phyloP scores from a whole-genome alignment of 2,329 filamentous ascomycete species.

The Ophiostoma ips region DNA sequence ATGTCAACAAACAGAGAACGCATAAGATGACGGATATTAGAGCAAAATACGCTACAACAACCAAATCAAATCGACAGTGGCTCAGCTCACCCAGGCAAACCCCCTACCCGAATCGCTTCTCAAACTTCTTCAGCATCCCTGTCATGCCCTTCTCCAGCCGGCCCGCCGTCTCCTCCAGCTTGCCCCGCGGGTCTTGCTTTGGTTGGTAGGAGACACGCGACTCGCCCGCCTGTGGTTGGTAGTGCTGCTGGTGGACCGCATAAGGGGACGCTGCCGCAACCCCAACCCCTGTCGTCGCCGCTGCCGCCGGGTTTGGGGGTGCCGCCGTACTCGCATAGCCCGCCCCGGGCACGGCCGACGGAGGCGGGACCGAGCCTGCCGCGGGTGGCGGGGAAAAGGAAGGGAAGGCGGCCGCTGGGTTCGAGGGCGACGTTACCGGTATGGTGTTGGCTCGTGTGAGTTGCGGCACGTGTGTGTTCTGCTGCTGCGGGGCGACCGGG shows the following conservation, averaged over 20 bases:
- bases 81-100: no score
- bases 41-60: no score
- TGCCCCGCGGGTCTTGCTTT: conserved; percentile 33
- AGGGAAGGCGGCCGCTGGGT: conserved; percentile 10
- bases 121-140: conserved; percentile 62
- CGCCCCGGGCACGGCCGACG: background rate
- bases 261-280: conserved; percentile 15
- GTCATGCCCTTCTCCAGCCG: conserved; percentile 56
- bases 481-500: background rate
- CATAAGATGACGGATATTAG: no score
- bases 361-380: conserved; percentile 25
- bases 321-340: no score
- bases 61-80: no score
- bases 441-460: conserved; percentile 34
- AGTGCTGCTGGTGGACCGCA: conserved; percentile 51
- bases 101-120: conserved; percentile 52
- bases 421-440: conserved; percentile 21
- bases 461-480: background rate
- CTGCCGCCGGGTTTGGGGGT: conserved; percentile 15
- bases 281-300: conserved; percentile 13
- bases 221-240: conserved; percentile 53
- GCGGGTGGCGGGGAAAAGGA: conserved; percentile 29
- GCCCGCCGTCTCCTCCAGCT: conserved; percentile 51
- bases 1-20: no score
- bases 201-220: conserved; percentile 27